Evolutionary conservation across 129 eudicot species (phyloP).

Genomic region (Tanacetum coccineum): DNA sequence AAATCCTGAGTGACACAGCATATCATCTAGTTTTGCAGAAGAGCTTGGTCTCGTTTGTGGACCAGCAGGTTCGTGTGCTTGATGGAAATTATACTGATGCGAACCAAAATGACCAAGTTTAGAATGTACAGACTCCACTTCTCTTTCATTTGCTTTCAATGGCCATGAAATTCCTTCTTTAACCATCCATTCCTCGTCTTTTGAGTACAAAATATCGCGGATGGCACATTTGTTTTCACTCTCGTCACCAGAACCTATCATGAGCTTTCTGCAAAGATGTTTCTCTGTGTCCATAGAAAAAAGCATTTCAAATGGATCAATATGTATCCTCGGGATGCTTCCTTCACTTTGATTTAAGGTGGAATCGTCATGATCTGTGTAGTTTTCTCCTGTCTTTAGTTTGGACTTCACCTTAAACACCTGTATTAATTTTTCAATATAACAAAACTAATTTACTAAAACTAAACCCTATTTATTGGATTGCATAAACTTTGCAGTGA

Average conservation of each 20-base stretch:
- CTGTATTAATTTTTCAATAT: conserved; percentile 17
- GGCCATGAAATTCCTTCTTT: too few species aligned
- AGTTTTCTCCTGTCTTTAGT: conserved; percentile 41
- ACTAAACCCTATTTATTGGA: background rate
- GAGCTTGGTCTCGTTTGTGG: too few species aligned
- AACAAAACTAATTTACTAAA: background rate
- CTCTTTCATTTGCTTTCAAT: too few species aligned
- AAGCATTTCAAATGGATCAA: conserved; percentile 40
- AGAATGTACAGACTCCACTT: too few species aligned
- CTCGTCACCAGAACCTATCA: conserved; percentile 51
- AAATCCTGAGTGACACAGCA: background rate
- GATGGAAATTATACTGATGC: too few species aligned
- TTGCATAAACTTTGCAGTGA: background rate
- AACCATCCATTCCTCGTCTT: too few species aligned
- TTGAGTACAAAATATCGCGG: too few species aligned
- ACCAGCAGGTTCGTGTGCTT: too few species aligned
- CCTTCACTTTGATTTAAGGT: conserved; percentile 50
- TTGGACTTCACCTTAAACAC: conserved; percentile 64
- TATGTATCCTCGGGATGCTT: conserved; percentile 61
- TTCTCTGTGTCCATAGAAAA: conserved; percentile 25
- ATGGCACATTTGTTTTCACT: conserved; percentile 46
- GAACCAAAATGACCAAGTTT: too few species aligned
- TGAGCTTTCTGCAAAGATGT: conserved; percentile 24
- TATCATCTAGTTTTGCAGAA: too few species aligned
- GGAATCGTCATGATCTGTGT: conserved; percentile 30